Evolutionary conservation across 1,284 basidiomycete species (phyloP), one percentile per base, ranked within the genome.

Genomic region (Cryptococcus hybrid): DNA sequence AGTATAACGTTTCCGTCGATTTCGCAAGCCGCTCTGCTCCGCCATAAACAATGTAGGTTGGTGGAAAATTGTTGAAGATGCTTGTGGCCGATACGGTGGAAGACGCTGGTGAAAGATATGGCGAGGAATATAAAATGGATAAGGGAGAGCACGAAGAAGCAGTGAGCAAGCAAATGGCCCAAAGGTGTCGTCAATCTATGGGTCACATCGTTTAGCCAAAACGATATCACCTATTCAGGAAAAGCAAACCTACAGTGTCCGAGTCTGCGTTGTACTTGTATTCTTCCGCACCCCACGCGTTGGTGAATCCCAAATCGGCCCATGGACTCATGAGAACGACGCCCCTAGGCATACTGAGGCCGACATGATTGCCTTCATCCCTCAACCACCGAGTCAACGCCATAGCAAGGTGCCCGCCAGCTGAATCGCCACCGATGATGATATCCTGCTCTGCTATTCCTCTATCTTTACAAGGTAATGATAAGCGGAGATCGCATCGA

Each of bases 391-490:
- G 54, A 12, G 64, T 57, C 34, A 73, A 53, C 2, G 85, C 84
- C 2, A 88, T 78, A 0, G 83, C 84, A 2, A 88, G 78, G 67
- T 88, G 88, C 0, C 85, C 87, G 2, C 88, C 88, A 0, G 88
- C 86, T 45, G 83, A 85, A 68, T 89, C 87, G 15, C 87, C 88
- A 6, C 83, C 81, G 34, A 89, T 66, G 37, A 86, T 70, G 52
- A 89, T 83, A 65, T 86, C 85, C 58, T 79, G 78, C n/a, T 83
- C 79, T 0, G 74, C 71, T 57, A 84, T 80, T 0, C 79, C 5
- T 82, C 61, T 1, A 66, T 71, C 47, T 79, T 61, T 38, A 86
- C 80, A 7, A 87, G 81, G 65, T 87, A 85, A 53, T 80, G 76
- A 68, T 87, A 88, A 0, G 83, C 84, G 1, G 84, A 81, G 12